Conservation (phyloP, 2,329 filamentous ascomycete species). For the Penicillium sp. region DNA sequence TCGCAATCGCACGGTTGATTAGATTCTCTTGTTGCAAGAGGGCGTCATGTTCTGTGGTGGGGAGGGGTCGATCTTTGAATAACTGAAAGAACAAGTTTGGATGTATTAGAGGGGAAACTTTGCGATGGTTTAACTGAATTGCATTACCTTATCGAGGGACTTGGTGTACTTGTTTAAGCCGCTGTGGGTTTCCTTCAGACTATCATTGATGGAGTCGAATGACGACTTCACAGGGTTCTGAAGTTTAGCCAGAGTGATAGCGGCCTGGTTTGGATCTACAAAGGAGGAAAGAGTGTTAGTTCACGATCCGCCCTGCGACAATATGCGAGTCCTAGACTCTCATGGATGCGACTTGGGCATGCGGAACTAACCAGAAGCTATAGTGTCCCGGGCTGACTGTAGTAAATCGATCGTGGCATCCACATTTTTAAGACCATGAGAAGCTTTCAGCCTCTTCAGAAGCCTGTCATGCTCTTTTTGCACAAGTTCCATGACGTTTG, state of each 20-base stretch:
- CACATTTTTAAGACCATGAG: conserved; percentile 73
- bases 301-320: neutral
- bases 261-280: conserved; percentile 68
- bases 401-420: conserved; percentile 81
- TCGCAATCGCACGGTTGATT: conserved; percentile 90
- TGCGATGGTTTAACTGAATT: conserved; percentile 6
- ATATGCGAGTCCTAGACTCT: neutral
- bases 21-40: conserved; percentile 73
- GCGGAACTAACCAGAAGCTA: conserved; percentile 63
- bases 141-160: conserved; percentile 72
- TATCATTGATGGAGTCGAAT: conserved; percentile 77
- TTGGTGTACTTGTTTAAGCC: conserved; percentile 83
- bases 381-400: conserved; percentile 68
- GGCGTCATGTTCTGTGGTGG: conserved; percentile 77
- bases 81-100: conserved; percentile 46
- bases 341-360: conserved; percentile 9
- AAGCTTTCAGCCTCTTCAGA: conserved; percentile 67
- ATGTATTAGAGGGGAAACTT: neutral
- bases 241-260: conserved; percentile 75
- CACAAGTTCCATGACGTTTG: conserved; percentile 60
- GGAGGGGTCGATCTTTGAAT: conserved; percentile 67
- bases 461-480: conserved; percentile 75
- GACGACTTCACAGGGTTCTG: conserved; percentile 82
- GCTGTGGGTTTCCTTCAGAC: conserved; percentile 79
- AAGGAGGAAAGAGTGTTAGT: neutral